Evolutionary conservation across 495 filamentous ascomycete genomes (phyloP).

Genomic region (Zalerion maritima): DNA sequence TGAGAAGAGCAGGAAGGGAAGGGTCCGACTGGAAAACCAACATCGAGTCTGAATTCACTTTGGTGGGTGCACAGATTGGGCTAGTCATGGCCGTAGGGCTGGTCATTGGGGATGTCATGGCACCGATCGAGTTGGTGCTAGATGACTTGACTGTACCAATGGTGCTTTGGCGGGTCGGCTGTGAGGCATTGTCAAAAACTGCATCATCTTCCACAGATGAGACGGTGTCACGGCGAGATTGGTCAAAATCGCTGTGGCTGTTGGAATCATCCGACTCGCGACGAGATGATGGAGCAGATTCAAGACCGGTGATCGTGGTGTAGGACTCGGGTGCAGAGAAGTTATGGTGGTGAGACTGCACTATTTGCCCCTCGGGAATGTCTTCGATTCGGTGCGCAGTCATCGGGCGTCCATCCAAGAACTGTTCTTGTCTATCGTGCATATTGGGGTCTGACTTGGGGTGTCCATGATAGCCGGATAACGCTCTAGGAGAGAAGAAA

Average conservation of each 20-base stretch:
- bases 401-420: slow-evolving; percentile 20
- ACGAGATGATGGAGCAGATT: no score
- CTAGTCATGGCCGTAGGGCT: slow-evolving; percentile 38
- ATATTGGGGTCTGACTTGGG: slow-evolving; percentile 34
- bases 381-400: slow-evolving; percentile 28
- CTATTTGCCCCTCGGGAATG: slow-evolving; percentile 13
- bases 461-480: slow-evolving; percentile 22
- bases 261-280: no score
- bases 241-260: no score
- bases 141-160: slow-evolving; percentile 27
- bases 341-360: slow-evolving; percentile 11
- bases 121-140: slow-evolving; percentile 29
- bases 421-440: slow-evolving; percentile 19
- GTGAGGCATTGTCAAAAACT: slow-evolving; percentile 10
- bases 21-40: slow-evolving; percentile 57
- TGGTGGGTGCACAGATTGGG: slow-evolving; percentile 37
- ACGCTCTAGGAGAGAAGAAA: slow-evolving; percentile 18
- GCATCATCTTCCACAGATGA: slow-evolving; percentile 26
- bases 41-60: slow-evolving; percentile 38
- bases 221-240: slow-evolving; percentile 11
- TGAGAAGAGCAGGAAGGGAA: slow-evolving; percentile 60
- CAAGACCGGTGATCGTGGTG: slow-evolving; percentile 7
- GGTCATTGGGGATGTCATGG: slow-evolving; percentile 27
- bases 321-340: slow-evolving; percentile 16
- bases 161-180: slow-evolving; percentile 20